phyloP scores from a whole-genome alignment of 2,329 filamentous ascomycete genomes.

The Aspergillus costaricaensis region DNA sequence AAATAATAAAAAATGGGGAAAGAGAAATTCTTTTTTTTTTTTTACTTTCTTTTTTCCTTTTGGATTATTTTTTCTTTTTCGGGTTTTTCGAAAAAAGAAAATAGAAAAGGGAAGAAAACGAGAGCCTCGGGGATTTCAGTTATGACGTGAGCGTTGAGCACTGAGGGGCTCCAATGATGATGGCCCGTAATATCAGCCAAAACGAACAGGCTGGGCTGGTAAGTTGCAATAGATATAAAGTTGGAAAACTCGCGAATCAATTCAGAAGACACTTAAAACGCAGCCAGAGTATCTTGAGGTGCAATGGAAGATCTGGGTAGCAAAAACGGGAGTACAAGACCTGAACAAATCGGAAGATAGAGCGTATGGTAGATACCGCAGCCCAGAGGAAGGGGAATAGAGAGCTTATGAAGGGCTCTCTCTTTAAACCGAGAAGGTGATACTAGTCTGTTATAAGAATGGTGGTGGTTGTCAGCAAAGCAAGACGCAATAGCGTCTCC shows the following conservation, averaged over 20 bases:
- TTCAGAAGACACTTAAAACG: not conserved
- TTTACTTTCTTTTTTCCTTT: no score
- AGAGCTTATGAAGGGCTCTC: not conserved
- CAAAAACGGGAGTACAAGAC: conserved; percentile 2
- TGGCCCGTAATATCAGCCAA: conserved; percentile 7
- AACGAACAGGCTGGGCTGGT: not conserved
- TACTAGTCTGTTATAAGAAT: conserved; percentile 8
- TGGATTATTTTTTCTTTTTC: no score
- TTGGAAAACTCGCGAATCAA: not conserved
- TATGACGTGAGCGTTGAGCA: conserved; percentile 32
- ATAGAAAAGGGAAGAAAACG: conserved; percentile 18
- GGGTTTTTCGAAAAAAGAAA: not conserved
- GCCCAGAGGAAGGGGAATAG: not conserved
- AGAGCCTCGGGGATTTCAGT: conserved; percentile 29
- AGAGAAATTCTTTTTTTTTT: not conserved
- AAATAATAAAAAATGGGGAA: conserved; percentile 8
- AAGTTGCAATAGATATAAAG: no score
- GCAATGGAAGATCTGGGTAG: not conserved
- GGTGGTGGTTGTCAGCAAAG: conserved; percentile 17
- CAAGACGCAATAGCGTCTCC: conserved; percentile 18
- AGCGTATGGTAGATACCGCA: not conserved
- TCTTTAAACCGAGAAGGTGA: not conserved
- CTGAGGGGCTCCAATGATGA: conserved; percentile 3
- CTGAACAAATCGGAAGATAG: not conserved
- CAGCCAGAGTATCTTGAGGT: not conserved